Base-by-base conservation (phyloP, 768 basidiomycete genomes). In the Podaxis rugospora region DNA sequence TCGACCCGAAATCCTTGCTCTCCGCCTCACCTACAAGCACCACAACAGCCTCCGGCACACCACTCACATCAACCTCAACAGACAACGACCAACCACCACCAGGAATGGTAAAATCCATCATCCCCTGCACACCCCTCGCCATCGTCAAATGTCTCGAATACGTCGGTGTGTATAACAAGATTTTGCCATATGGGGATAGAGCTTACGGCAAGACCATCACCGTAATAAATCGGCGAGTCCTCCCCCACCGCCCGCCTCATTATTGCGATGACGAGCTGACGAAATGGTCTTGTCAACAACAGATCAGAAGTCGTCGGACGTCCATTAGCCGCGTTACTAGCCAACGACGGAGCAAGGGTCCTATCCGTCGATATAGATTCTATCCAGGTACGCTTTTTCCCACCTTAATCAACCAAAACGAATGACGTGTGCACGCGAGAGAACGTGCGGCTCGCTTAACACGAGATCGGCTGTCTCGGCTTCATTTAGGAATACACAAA, bases 71-170 rank as follows among this genome's bases (percentile, higher is more conserved):
- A 28, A 66, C 65, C 18, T 55, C 65, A 27, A 71, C 75, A 32
- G 77, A 78, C 63, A 66, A 76, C 67, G 90, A 93, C 61, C 75
- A 80, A 11, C 87, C 92, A 1, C 93, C 95, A 3, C 74, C 85
- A 0, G 94, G 95, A 23, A 89, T 88, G 59, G 93, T 97, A 68
- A 98, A 98, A 74, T 96, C 94, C 3, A 93, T 99, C 69, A 83
- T 99, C 37, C 97, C 97, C 0, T 99, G 97, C 73, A 99, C 97
- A 4, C 95, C 97, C 0, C 83, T 99, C 10, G 97, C 94, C 2
- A 90, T 98, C 68, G 95, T 99, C 65, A 99, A 99, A 75, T 92
- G 87, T 63, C 80, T 99, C 23, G 97, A 99, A 71, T 82, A 88
- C 69, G 80, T 89, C 44, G 90, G 94, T 9, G 93, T 98, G 13